phyloP scores from a whole-genome alignment of 192 early-diverging fungal genomes.

The Coemansia asiatica region DNA sequence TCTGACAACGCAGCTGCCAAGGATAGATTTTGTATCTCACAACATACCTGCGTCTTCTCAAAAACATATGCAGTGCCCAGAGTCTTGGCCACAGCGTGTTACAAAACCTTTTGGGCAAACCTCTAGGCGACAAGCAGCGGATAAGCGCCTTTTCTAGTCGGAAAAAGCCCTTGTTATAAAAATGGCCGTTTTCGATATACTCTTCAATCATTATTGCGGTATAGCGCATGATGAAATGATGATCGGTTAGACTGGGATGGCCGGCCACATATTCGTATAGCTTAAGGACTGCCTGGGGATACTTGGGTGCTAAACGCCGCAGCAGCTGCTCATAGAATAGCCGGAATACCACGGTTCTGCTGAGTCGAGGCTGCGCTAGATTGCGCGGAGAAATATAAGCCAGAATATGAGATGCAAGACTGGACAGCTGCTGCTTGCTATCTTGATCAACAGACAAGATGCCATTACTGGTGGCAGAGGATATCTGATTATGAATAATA shows the following conservation, averaged over 20 bases:
- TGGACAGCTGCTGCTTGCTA: constrained; percentile 8
- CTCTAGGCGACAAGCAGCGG: constrained; percentile 12
- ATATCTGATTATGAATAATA: constrained; percentile 12
- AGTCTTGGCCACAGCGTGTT: constrained; percentile 23
- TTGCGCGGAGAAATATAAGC: constrained; percentile 7
- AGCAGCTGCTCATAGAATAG: constrained; percentile 36
- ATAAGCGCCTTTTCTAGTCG: constrained; percentile 16
- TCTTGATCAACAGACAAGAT: not conserved
- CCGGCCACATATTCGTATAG: constrained; percentile 26
- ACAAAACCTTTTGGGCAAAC: constrained; percentile 15
- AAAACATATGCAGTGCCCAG: constrained; percentile 47
- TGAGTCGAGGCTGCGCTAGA: not conserved
- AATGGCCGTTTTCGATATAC: constrained; percentile 23
- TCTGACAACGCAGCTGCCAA: constrained; percentile 17
- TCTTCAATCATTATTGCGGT: constrained; percentile 14
- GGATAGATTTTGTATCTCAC: constrained; percentile 17
- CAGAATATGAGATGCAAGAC: not conserved
- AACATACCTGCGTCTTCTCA: constrained; percentile 29
- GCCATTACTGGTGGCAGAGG: constrained; percentile 1
- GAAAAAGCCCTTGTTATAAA: constrained; percentile 27
- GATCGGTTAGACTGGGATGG: constrained; percentile 16
- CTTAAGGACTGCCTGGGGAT: constrained; percentile 10
- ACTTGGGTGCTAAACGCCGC: not conserved
- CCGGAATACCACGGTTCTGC: constrained; percentile 1
- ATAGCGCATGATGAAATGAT: constrained; percentile 12